Conservation (phyloP, 352 stramenopile genomes). For the Phytopythium vexans region DNA sequence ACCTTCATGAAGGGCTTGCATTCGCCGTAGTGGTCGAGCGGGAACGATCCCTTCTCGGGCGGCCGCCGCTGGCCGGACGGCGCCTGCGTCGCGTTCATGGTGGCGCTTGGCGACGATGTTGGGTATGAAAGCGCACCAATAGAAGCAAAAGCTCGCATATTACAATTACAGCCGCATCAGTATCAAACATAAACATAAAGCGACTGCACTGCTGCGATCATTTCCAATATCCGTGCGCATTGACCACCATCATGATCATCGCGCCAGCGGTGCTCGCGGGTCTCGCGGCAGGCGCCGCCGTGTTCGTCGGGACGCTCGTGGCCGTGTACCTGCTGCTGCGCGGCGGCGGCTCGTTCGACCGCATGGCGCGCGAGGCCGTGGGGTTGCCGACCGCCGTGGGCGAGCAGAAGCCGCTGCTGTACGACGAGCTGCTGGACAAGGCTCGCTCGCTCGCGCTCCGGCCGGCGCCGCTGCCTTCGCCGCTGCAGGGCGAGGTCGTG, state of each 20-base stretch:
- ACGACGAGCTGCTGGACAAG: slow-evolving; percentile 80
- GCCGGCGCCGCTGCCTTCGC: slow-evolving; percentile 26
- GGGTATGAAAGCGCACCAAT: background rate
- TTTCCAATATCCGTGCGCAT: too few species aligned
- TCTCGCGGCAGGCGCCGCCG: slow-evolving; percentile 74
- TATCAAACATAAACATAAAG: background rate
- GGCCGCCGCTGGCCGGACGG: slow-evolving; percentile 70
- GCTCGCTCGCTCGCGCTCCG: slow-evolving; percentile 26
- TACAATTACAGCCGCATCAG: slow-evolving; percentile 5
- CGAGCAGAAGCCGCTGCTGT: slow-evolving; percentile 81
- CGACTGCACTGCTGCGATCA: background rate
- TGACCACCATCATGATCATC: slow-evolving; percentile 31
- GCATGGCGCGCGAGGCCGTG: slow-evolving; percentile 77
- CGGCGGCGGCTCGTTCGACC: slow-evolving; percentile 84
- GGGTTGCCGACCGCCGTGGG: slow-evolving; percentile 51
- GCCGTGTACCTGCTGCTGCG: slow-evolving; percentile 84
- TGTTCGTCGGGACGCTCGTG: slow-evolving; percentile 82
- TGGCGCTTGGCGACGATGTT: slow-evolving; percentile 3
- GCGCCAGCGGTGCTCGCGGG: slow-evolving; percentile 55
- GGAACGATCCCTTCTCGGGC: slow-evolving; percentile 90
- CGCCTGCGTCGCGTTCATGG: slow-evolving; percentile 79
- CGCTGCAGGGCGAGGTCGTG: slow-evolving; percentile 39
- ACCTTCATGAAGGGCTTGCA: slow-evolving; percentile 88
- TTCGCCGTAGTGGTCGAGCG: slow-evolving; percentile 88
- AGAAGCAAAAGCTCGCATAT: slow-evolving; percentile 6